A percentile compares a stretch with the other conserved stretches of the same genome.
phyloP scores from a whole-genome alignment of 2,329 filamentous ascomycete genomes.

The Phialophora expanda region DNA sequence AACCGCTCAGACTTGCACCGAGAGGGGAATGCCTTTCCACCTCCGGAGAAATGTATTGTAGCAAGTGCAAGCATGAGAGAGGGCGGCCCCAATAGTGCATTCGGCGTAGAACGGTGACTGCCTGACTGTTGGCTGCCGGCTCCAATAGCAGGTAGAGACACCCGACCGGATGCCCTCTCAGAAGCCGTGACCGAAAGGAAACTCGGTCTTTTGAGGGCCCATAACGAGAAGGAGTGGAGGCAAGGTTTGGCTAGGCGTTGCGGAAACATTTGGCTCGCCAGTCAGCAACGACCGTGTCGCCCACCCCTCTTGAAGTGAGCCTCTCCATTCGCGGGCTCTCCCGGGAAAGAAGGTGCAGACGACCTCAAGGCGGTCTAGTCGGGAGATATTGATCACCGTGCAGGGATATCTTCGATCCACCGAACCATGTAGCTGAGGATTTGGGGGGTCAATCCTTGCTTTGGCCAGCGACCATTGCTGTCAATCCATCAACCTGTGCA shows the following conservation, averaged over 20 bases:
- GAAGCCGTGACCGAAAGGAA: background rate
- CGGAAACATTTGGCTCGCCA: conserved; percentile 12
- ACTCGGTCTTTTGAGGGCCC: background rate
- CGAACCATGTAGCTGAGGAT: background rate
- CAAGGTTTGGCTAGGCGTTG: conserved; percentile 3
- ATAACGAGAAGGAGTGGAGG: conserved; percentile 2
- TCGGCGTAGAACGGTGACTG: background rate
- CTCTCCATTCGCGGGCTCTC: conserved; percentile 4
- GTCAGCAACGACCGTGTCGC: background rate
- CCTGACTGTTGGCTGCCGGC: background rate
- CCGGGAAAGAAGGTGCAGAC: conserved; percentile 5
- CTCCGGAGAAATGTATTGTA: background rate
- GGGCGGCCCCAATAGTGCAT: background rate
- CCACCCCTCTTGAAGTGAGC: conserved; percentile 3
- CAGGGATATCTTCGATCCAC: conserved; percentile 9
- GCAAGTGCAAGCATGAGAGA: conserved; percentile 8
- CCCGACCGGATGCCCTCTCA: background rate
- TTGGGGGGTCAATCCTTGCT: conserved; percentile 32
- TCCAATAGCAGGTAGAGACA: conserved; percentile 7
- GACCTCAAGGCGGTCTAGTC: conserved; percentile 7
- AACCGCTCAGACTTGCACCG: conserved; percentile 23
- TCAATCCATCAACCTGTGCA: conserved; percentile 39
- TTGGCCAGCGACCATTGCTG: conserved; percentile 39
- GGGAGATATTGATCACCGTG: background rate
- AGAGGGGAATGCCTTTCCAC: background rate